Evolutionary conservation across 129 eudicot genomes (phyloP).

Genomic region (Lactuca saligna): DNA sequence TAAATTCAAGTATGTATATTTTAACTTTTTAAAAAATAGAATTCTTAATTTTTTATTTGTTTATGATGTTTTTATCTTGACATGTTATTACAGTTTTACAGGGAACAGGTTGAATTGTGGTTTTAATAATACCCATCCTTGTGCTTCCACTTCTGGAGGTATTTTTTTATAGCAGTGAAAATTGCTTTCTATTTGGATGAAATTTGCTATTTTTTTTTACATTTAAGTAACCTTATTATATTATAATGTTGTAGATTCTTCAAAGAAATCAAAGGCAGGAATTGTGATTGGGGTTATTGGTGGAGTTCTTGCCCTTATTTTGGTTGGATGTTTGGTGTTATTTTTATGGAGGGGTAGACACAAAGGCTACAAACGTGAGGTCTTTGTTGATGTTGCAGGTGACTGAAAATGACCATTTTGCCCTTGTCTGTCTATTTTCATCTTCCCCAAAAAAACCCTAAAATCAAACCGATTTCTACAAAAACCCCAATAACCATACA

Average conservation of each 20-base stretch:
- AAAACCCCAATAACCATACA: background rate
- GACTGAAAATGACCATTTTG: background rate
- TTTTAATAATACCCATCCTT: constrained; percentile 39
- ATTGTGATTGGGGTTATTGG: constrained; percentile 55
- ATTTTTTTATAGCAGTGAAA: constrained; percentile 7
- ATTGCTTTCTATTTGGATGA: too few relatives aligned
- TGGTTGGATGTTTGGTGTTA: constrained; percentile 53
- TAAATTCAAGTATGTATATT: constrained; percentile 64
- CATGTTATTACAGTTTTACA: constrained; percentile 71
- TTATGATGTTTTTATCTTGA: constrained; percentile 25
- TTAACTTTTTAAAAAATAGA: background rate
- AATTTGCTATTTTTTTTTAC: too few relatives aligned
- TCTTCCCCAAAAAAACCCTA: background rate
- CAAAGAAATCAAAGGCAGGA: constrained; percentile 65
- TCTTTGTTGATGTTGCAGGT: constrained; percentile 95
- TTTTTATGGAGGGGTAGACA: constrained; percentile 63
- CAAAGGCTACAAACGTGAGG: constrained; percentile 75
- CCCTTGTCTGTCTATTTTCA: background rate
- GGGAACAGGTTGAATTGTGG: constrained; percentile 84
- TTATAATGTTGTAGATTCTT: constrained; percentile 47
- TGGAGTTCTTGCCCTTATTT: constrained; percentile 54
- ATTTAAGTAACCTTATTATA: background rate
- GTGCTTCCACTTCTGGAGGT: constrained; percentile 68
- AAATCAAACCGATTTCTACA: background rate
- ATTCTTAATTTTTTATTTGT: constrained; percentile 4